Evolutionary conservation across 495 filamentous ascomycete genomes (phyloP), one percentile per base, ranked within the genome.

Genomic region (Tuber aestivum): DNA sequence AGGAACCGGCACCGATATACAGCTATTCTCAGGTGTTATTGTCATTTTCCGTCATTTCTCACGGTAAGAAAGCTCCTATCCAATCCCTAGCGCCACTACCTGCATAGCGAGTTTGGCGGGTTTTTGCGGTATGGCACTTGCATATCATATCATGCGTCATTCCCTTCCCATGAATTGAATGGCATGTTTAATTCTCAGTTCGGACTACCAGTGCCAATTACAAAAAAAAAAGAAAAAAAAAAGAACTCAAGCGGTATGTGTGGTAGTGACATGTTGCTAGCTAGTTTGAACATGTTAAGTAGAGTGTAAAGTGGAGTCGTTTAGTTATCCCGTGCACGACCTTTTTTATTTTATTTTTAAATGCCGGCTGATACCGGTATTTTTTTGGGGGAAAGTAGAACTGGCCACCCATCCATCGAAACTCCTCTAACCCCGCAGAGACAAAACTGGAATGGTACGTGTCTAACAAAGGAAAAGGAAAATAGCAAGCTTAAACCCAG

Each of bases 391-490:
- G 14, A 65, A 65, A 65, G 18, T 4, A 65, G 32, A 32, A 72
- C 35, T 23, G 9, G 27, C 38, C 38, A 10, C 70, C 41, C 20
- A 41, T 32, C 18, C 32, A 8, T 5, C 45, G 9, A 41, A 42
- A 21, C 20, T 48, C 70, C 70, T 48, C 70, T 72, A 42, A 41
- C 10, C 38, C 37, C 20, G 41, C 37, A 42, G 41, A 71, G 40
- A 41, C 70, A 42, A 42, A 72, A 8, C 38, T 12, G 20, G 41
- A 72, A 72, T 23, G 27, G 35, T 61, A 72, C 32, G 41, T 61
- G 21, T 38, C 61, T 70, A 73, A 73, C 72, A 35, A 65, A 65
- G 56, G 56, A 65, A 35, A 65, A 65, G 56, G 56, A 65, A 32
- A 65, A 65, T 65, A 73, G 37, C 41, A 35, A 71, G 37, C 72